Base-by-base conservation (phyloP, 306 rosid genomes). In the Gastrolobium bilobum region DNA sequence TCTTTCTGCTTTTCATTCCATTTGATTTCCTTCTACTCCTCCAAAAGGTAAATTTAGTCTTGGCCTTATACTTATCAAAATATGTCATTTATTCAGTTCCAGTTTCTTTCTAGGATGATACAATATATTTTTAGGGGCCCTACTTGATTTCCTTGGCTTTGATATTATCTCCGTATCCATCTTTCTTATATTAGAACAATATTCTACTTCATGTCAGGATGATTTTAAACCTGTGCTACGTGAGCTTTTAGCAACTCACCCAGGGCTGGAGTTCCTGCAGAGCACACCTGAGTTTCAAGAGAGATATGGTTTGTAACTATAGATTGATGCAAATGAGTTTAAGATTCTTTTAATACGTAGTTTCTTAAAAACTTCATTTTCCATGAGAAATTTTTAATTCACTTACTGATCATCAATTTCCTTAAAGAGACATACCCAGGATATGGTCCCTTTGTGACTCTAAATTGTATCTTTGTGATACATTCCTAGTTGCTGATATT, bases 221-320 rank as follows among this genome's bases (percentile, higher is more conserved):
- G 99, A 93, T 83, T 96, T 96, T 83, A 96, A 93, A 85, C 96
- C 98, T 2, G 87, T 96, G 69, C 90, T 96, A 43, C 96, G 92
- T 33, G 99, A 96, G 82, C 97, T 96, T 73, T 87, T 96, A 84
- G 89, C 97, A 37, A 89, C 96, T 59, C 99, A 96, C 86, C 96
- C 99, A 39, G 99, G 98, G 76, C 83, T 96, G 79, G 99, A 96
- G 88, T 96, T 96, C 84, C 86, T 96, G 73, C 99, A 93, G 87
- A 88, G 93, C 84, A 93, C 99, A 1, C 99, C 97, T 15, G 99
- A 96, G 88, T 96, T 96, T 96, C 99, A 96, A 84, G 99, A 96
- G 87, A 89, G 99, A 96, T 96, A 96, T 58, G 99, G 99, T 96
- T 87, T 48, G 99, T 90, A 82, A 73, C 71, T 50, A 35, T 54